Evolutionary conservation across 208 protist species (phyloP), one percentile per base, ranked within the genome.

Genomic region (Wallacemonas sp.): DNA sequence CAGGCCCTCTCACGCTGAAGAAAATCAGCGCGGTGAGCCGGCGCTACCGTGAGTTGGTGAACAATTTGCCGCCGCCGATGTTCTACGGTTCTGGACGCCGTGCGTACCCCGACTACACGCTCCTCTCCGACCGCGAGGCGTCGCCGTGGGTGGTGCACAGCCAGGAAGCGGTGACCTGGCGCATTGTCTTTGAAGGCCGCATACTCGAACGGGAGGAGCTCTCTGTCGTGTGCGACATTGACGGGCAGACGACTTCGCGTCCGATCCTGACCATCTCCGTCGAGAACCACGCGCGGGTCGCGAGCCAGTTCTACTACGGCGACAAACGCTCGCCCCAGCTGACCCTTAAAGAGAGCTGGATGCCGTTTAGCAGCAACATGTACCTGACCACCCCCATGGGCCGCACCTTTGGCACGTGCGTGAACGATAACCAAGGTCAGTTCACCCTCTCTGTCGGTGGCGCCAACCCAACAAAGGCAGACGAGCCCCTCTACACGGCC

Each of bases 61-160:
- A 88, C 64, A 74, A 88, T 70, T 54, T 94, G 58, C 82, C 84
- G 14, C 84, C 88, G 11, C 60, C 76, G 2, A 67, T 90, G 65
- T 88, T 94, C 67, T 84, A 67, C 59, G 76, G 78, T 9, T 2
- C 56, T 4, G 74, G 64, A 15, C 70, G 71, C 5, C 55, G 70
- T 19, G 65, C 70, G 14, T 94, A 90, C 69, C 88, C 88, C 14
- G 86, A 95, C 68, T 95, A 95, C 71, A 83, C 72, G 46, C 42
- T 81, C 26, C 15, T 28, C 1, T 61, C 66, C 6, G 88, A 94
- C 58, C 74, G 77, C 45, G 64, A 68, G 31, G 73, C 45, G 51
- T 90, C 80, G 15, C 88, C 88, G 41, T 94, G 82, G 80, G 58
- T 82, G 26, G 76, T 94, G 31, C 76, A 66, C 8, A 85, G 88